A percentile compares a stretch with the other conserved stretches of the same genome.
Evolutionary conservation across 139 green algal species (phyloP).

Genomic region (Chlamydomonas eustigma): DNA sequence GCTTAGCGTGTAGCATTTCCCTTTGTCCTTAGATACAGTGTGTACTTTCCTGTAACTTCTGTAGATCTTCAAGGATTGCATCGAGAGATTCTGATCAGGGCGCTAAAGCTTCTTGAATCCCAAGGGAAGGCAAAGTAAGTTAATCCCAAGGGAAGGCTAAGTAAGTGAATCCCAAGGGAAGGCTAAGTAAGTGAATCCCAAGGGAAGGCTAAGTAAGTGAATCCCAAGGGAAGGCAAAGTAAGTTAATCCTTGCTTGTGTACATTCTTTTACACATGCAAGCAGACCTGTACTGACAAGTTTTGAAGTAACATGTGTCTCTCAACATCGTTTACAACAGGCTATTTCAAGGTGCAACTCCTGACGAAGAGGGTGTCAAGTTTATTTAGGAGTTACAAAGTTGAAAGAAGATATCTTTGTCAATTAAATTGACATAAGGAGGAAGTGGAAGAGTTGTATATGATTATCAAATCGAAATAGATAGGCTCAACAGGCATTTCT

Average conservation of each 20-base stretch:
- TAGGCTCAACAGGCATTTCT: too few relatives aligned
- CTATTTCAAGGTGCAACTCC: slow-evolving; percentile 54
- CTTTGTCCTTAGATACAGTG: too few relatives aligned
- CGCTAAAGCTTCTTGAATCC: slow-evolving; percentile 53
- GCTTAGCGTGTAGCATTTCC: too few relatives aligned
- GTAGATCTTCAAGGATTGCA: slow-evolving; percentile 54
- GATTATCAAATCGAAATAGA: too few relatives aligned
- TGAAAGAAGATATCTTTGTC: too few relatives aligned
- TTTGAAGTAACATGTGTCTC: not conserved
- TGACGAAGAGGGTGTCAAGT: slow-evolving; percentile 74
- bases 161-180: not conserved
- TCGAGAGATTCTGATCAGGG: slow-evolving; percentile 50
- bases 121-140: slow-evolving; percentile 56
- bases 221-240: slow-evolving; percentile 55
- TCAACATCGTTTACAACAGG: slow-evolving; percentile 22
- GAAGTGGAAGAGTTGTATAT: too few relatives aligned
- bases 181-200: not conserved
- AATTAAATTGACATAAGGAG: too few relatives aligned
- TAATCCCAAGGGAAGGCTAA: too few relatives aligned
- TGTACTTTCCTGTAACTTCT: too few relatives aligned
- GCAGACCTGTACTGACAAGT: too few relatives aligned
- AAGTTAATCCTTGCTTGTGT: not conserved
- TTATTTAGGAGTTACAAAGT: slow-evolving; percentile 47
- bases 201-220: slow-evolving; percentile 27
- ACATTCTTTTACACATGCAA: not conserved